Conservation (phyloP, 2,329 filamentous ascomycete genomes). For the Penicillium paneum region DNA sequence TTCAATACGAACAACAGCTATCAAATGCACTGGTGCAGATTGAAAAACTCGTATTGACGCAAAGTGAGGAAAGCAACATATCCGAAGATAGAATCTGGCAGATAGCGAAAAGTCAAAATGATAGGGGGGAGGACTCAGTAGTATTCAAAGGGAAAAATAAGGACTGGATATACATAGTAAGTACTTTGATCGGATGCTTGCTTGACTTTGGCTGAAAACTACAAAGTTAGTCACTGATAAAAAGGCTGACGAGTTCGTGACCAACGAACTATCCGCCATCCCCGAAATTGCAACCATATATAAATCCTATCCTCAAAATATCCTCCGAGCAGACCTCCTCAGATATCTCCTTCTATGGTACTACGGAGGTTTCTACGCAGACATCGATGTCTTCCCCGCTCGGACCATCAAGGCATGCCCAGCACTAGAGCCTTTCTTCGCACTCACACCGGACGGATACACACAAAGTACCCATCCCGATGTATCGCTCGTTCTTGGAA, state of each 20-base stretch:
- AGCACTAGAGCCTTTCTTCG: slow-evolving; percentile 14
- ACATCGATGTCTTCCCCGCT: slow-evolving; percentile 32
- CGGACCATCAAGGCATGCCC: slow-evolving; percentile 30
- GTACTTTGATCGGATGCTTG: not conserved
- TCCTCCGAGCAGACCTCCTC: slow-evolving; percentile 51
- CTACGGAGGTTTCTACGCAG: slow-evolving; percentile 36
- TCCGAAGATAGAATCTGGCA: slow-evolving; percentile 3
- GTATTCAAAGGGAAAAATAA: not conserved
- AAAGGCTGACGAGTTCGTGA: not conserved
- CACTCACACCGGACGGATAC: slow-evolving; percentile 6
- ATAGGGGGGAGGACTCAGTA: not conserved
- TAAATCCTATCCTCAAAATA: not conserved
- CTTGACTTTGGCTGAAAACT: not conserved
- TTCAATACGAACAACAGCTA: not conserved
- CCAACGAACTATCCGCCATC: not conserved
- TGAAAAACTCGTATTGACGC: not conserved
- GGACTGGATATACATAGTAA: not conserved
- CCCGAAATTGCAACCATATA: not conserved
- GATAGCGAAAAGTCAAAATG: not conserved
- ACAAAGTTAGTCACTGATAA: slow-evolving; percentile 1
- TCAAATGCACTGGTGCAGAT: not conserved
- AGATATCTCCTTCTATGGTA: slow-evolving; percentile 38
- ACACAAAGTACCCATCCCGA: slow-evolving; percentile 9
- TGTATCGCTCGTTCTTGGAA: slow-evolving; percentile 32
- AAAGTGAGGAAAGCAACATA: not conserved